Conservation (phyloP, 2,329 filamentous ascomycete genomes). For the Leptodontidium sp. region DNA sequence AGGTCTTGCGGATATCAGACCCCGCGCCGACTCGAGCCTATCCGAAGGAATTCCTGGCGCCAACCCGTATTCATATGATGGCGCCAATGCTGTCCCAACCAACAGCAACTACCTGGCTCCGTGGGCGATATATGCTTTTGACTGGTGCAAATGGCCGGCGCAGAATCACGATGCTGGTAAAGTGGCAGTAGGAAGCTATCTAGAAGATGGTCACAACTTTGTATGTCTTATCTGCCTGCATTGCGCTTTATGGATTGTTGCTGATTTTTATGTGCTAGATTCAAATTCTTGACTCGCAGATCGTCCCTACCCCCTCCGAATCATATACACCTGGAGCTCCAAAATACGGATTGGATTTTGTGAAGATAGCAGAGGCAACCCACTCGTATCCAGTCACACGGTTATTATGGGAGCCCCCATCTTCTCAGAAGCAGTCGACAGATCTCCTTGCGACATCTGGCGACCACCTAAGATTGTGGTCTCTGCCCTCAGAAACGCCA, state of each 20-base stretch:
- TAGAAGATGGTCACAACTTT: constrained; percentile 98
- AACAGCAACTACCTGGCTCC: constrained; percentile 95
- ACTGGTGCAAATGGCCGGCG: constrained; percentile 99
- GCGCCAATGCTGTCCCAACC: constrained; percentile 68
- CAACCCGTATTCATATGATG: constrained; percentile 67
- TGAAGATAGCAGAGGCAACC: constrained; percentile 92
- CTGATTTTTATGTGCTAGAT: constrained; percentile 64
- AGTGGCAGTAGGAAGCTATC: constrained; percentile 92
- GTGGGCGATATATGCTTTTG: constrained; percentile 95
- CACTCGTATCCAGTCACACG: constrained; percentile 97
- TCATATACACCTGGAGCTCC: constrained; percentile 74
- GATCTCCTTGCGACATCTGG: constrained; percentile 95
- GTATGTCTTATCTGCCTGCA: constrained; percentile 57
- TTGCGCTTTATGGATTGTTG: constrained; percentile 21
- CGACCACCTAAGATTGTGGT: constrained; percentile 94
- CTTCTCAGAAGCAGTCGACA: constrained; percentile 92
- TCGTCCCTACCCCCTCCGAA: constrained; percentile 73
- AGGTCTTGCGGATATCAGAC: constrained; percentile 90
- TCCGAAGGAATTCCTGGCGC: constrained; percentile 73
- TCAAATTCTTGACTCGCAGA: constrained; percentile 92
- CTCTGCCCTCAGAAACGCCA: constrained; percentile 75
- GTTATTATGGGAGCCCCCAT: constrained; percentile 94
- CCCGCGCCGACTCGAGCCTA: constrained; percentile 82
- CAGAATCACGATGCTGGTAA: constrained; percentile 85
- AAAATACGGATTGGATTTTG: constrained; percentile 85